Evolutionary conservation across 2,329 filamentous ascomycete species (phyloP).

Genomic region (Boeremia lycopersici): DNA sequence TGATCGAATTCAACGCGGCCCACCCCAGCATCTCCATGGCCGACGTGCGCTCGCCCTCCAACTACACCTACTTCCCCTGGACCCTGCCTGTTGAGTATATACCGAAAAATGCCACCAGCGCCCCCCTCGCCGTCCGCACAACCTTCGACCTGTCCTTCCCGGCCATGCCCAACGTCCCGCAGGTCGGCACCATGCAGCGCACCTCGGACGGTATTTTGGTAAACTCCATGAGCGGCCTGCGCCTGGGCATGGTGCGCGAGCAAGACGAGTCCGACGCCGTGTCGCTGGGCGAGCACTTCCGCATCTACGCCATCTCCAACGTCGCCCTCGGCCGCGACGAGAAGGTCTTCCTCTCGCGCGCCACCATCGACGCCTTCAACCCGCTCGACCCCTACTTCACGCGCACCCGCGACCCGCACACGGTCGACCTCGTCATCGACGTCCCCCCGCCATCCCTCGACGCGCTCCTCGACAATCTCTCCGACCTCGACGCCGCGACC

Average conservation of each 20-base stretch:
- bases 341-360: conserved; percentile 77
- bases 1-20: conserved; percentile 58
- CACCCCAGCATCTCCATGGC: conserved; percentile 62
- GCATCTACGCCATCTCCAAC: conserved; percentile 80
- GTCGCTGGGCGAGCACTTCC: conserved; percentile 58
- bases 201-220: conserved; percentile 65
- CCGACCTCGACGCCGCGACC: conserved; percentile 29
- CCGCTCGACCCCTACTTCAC: conserved; percentile 85
- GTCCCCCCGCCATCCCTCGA: conserved; percentile 29
- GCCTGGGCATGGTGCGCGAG: conserved; percentile 72
- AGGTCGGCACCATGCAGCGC: conserved; percentile 60
- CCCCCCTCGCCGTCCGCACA: conserved; percentile 70
- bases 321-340: conserved; percentile 85
- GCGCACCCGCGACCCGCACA: conserved; percentile 72
- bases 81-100: conserved; percentile 79
- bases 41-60: conserved; percentile 67
- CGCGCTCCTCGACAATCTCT: conserved; percentile 21
- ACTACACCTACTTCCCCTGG: conserved; percentile 91
- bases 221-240: conserved; percentile 65
- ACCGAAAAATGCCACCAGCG: conserved; percentile 77
- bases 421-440: conserved; percentile 76
- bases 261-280: conserved; percentile 51
- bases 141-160: conserved; percentile 75
- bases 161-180: conserved; percentile 57
- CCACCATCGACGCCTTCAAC: conserved; percentile 70